Base-by-base conservation (phyloP, 805 yeast genomes). In the Saccharomycopsis guyanensis region DNA sequence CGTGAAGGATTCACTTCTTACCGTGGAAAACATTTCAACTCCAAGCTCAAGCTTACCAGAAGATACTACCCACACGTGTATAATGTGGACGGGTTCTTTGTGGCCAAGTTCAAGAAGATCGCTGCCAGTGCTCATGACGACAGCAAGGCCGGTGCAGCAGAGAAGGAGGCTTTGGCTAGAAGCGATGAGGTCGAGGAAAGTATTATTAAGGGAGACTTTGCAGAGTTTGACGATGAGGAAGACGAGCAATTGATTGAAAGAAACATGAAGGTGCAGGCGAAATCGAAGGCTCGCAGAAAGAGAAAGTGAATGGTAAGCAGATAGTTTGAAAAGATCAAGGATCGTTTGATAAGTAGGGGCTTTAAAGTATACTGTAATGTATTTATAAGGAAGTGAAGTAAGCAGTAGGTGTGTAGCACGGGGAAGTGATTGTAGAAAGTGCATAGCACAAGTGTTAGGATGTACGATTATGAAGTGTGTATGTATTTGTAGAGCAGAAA, bases 51-150 rank as follows among this genome's bases (percentile, higher is more conserved):
- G 42, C 68, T 91, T 57, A 89, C 97, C 2, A 80, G 96, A 71
- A 80, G 99, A 65, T 93, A 91, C 66, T 93, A 93, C 64, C 99
- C 99, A 46, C 99, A 93, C 68, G 89, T 96, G 23, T 93, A 93
- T 63, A 93, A 93, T 64, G 98, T 93, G 46, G 99, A 93, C 66
- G 99, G 99, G 20, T 93, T 93, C 75, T 93, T 70, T 65, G 98
- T 93, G 50, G 99, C 99, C 46, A 93, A 91, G 65, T 86, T 93
- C 72, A 79, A 86, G 69, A 93, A 93, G 75, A 79, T 76, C 53
- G 95, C 89, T 0, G 71, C 96, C 50, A 81, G 94, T 54, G 83
- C 89, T 40, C 85, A 82, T 57, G 95, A 86, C 65, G 78, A 78
- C 45, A 77, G 88, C 48, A 85, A 82, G 68, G 89, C 93, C 5